Base-by-base conservation (phyloP, 2,329 filamentous ascomycete genomes). In the Fusarium mexicanum region DNA sequence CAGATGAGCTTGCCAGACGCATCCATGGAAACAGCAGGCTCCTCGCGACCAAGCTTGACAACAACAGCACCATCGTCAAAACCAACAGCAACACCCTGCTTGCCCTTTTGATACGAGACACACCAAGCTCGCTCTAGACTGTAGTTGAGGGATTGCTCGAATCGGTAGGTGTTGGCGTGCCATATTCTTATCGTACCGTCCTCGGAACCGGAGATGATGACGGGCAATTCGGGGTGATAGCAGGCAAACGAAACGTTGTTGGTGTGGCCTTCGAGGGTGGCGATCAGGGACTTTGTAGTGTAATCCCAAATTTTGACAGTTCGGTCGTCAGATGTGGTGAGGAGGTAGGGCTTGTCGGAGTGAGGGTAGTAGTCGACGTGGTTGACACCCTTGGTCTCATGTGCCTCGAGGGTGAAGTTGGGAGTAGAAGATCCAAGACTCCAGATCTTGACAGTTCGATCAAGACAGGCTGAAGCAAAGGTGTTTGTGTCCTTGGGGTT, bases 241-340 rank as follows among this genome's bases (percentile, higher is more conserved):
- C 95, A 97, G 57, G 96, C 96, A 80, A 98, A 99, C 6, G 95
- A 98, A 54, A 99, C 96, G 80, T 99, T 99, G 84, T 95, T 98
- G 37, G 95, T 97, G 83, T 99, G 96, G 35, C 96, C 96, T 83
- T 99, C 96, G 54, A 99, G 88, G 6, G 96, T 98, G 37, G 96
- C 96, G 81, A 98, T 98, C 75, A 98, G 87, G 18, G 95, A 96
- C 85, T 99, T 99, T 55, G 95, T 98, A 18, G 96, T 98, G 87
- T 99, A 98, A 82, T 99, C 96, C 96, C 96, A 99, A 63, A 99
- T 91, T 87, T 98, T 98, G 78, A 98, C 94, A 2, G 96, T 98
- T 79, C 94, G 91, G 84, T 98, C 96, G 82, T 99, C 96, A 13
- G 95, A 98, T 20, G 96, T 98, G 31, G 96, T 99, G 73, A 99